Percentiles rank a stretch among this genome's conserved stretches.
Evolutionary conservation across 805 yeast species (phyloP).

Genomic region (Lachancea mirantina): DNA sequence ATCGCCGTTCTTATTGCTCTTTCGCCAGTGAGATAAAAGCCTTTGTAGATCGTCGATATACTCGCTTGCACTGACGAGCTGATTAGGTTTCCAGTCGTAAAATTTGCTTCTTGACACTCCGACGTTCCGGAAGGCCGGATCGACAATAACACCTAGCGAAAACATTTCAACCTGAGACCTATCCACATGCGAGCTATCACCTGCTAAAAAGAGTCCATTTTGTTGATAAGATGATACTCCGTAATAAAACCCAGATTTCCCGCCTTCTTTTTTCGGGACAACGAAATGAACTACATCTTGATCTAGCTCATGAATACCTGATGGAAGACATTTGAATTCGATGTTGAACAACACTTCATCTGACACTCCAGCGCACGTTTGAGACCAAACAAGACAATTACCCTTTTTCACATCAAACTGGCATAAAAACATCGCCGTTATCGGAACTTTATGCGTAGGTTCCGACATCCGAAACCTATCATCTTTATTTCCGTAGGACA

Average conservation of each 20-base stretch:
- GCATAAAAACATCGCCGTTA: conserved; percentile 23
- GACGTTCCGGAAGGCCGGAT: conserved; percentile 27
- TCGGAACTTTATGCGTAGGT: conserved; percentile 11
- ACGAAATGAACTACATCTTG: conserved; percentile 52
- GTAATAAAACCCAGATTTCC: conserved; percentile 24
- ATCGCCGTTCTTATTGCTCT: conserved; percentile 6
- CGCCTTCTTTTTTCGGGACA: conserved; percentile 24
- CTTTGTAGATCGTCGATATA: conserved; percentile 17
- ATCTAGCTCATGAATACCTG: conserved; percentile 51
- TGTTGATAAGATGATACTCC: conserved; percentile 50
- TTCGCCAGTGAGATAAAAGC: conserved; percentile 21
- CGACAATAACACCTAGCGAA: conserved; percentile 55
- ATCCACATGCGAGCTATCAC: conserved; percentile 23
- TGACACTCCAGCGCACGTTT: conserved; percentile 8
- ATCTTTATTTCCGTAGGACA: conserved; percentile 4
- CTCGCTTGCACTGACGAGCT: conserved; percentile 15
- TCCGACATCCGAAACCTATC: conserved; percentile 6
- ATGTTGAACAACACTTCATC: conserved; percentile 33
- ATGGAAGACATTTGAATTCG: conserved; percentile 61
- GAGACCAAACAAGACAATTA: conserved; percentile 26
- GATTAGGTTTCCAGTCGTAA: conserved; percentile 15
- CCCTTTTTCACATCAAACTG: conserved; percentile 31
- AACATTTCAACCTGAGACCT: conserved; percentile 49
- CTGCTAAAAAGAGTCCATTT: conserved; percentile 29
- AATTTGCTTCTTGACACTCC: conserved; percentile 6